These are phyloP conservation scores for Brettanomyces anomalus DNA, from an alignment of 805 yeast genomes.

Conservation along the genomic window DNA sequence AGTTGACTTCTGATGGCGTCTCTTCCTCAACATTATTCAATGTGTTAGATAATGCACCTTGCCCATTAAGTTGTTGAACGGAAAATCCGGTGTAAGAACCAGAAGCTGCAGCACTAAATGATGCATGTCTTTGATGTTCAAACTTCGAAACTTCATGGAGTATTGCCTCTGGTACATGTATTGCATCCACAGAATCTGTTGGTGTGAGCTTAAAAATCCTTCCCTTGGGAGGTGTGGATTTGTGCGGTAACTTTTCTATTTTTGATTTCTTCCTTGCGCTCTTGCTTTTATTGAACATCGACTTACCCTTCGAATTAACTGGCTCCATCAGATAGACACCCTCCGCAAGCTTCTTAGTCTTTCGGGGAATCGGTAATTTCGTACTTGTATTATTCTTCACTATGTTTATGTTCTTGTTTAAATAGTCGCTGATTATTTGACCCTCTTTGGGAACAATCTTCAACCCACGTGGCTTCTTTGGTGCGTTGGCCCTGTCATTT, in stretches of 20 bases:
- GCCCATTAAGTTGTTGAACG: constrained; percentile 3
- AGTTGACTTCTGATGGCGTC: constrained; percentile 65
- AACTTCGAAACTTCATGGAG: not conserved
- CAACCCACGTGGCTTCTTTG: constrained; percentile 23
- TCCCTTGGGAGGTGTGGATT: not conserved
- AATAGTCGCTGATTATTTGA: constrained; percentile 26
- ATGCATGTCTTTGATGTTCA: constrained; percentile 35
- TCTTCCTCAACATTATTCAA: constrained; percentile 20
- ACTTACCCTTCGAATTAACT: not conserved
- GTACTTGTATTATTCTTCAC: constrained; percentile 43
- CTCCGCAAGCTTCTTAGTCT: not conserved
- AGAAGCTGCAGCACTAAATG: constrained; percentile 59
- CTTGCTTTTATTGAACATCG: not conserved
- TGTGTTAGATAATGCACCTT: constrained; percentile 6
- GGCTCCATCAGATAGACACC: constrained; percentile 1
- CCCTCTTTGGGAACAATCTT: constrained; percentile 19
- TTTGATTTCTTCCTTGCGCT: not conserved
- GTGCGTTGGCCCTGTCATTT: constrained; percentile 23
- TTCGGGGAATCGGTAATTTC: constrained; percentile 33
- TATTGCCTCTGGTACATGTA: not conserved
- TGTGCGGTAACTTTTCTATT: not conserved
- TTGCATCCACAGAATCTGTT: not conserved
- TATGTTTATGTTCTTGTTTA: constrained; percentile 43
- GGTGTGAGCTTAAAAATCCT: not conserved
- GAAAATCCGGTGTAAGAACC: constrained; percentile 44